Conservation (phyloP, 305 asterid genomes). For the Fraxinus baroniana region DNA sequence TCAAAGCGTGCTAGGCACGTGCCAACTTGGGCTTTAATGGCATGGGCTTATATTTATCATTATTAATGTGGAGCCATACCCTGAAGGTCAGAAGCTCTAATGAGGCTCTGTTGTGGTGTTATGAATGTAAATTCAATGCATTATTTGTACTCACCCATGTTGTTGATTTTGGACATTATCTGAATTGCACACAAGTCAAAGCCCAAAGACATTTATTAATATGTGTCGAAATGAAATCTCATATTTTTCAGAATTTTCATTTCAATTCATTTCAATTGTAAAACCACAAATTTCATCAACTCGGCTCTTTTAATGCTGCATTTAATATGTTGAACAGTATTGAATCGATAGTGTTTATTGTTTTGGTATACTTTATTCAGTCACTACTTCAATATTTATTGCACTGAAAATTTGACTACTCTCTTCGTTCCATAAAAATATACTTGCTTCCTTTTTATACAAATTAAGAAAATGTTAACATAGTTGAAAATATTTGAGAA, state of each 20-base stretch:
- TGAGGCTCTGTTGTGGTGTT: neutral
- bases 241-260: neutral
- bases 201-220: constrained; percentile 10
- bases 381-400: no score
- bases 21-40: neutral
- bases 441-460: no score
- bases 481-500: no score
- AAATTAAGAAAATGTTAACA: no score
- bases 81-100: neutral
- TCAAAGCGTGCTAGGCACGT: neutral
- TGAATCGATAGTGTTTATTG: neutral
- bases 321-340: neutral
- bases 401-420: neutral
- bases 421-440: no score
- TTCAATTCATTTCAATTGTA: neutral
- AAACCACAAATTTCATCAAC: neutral
- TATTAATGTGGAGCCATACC: neutral
- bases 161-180: constrained; percentile 7
- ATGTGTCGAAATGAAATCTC: neutral
- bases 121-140: neutral
- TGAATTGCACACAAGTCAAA: constrained; percentile 33
- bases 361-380: no score
- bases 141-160: neutral
- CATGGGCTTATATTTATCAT: neutral
- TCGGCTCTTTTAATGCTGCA: neutral